phyloP scores from a whole-genome alignment of 192 early-diverging fungal species.

The Anaeromyces robustus region DNA sequence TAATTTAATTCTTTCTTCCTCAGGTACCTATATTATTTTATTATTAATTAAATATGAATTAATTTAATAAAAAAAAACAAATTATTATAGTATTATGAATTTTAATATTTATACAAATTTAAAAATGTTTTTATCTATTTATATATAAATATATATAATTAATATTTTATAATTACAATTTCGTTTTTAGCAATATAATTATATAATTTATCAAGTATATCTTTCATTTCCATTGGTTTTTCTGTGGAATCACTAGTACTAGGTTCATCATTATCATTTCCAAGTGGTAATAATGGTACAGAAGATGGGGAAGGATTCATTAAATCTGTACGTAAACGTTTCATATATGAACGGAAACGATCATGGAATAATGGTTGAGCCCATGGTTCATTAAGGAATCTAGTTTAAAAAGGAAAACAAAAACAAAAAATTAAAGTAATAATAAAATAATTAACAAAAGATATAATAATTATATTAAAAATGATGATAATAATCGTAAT shows the following conservation, averaged over 20 bases:
- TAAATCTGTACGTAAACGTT: conserved; percentile 9
- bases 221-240: conserved; percentile 6
- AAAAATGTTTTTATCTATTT: no score
- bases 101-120: no score
- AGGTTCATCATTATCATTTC: neutral
- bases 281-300: neutral
- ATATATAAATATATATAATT: neutral
- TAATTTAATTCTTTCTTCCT: conserved; percentile 15
- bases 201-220: conserved; percentile 13
- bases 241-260: neutral
- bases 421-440: no score
- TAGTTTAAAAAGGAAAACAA: no score
- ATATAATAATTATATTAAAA: no score
- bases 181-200: conserved; percentile 6
- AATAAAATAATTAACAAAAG: no score
- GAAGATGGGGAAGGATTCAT: conserved; percentile 1
- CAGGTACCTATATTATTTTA: conserved; percentile 13
- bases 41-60: conserved; percentile 2
- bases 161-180: conserved; percentile 5
- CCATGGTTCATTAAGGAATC: conserved; percentile 31
- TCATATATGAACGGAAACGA: conserved; percentile 19
- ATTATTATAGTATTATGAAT: no score
- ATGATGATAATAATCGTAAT: no score
- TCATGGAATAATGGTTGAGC: conserved; percentile 34
- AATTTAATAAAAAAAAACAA: no score